phyloP scores from a whole-genome alignment of 1,284 basidiomycete genomes.

The Leccinum pachyderme region DNA sequence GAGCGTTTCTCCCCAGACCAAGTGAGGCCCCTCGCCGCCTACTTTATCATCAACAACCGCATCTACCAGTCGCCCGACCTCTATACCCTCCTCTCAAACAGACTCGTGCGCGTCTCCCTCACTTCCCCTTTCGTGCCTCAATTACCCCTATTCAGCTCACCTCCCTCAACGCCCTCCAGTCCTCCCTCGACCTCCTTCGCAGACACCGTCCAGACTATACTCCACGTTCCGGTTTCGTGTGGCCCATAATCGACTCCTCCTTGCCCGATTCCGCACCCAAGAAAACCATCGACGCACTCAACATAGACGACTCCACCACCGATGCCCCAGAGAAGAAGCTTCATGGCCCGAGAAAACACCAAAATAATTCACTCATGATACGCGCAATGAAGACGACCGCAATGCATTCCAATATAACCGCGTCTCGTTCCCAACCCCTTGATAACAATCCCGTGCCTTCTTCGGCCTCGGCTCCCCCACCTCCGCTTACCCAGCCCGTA shows the following conservation, averaged over 20 bases:
- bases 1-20: conserved; percentile 77
- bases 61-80: conserved; percentile 86
- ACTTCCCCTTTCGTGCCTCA: not conserved
- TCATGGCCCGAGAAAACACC: conserved; percentile 48
- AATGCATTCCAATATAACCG: conserved; percentile 56
- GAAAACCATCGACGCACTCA: conserved; percentile 40
- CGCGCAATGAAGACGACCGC: conserved; percentile 78
- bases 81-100: conserved; percentile 78
- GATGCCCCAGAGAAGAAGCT: conserved; percentile 28
- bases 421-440: conserved; percentile 36
- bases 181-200: conserved; percentile 67
- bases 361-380: conserved; percentile 64
- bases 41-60: conserved; percentile 82
- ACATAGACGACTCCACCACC: conserved; percentile 25
- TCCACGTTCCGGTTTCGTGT: conserved; percentile 75
- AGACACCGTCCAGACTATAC: conserved; percentile 73
- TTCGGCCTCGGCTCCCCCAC: conserved; percentile 39
- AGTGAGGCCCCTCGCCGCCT: conserved; percentile 73
- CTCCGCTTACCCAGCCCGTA: conserved; percentile 37
- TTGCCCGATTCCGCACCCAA: conserved; percentile 41
- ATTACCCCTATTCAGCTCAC: conserved; percentile 50
- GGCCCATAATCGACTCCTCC: conserved; percentile 67
- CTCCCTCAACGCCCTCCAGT: conserved; percentile 68
- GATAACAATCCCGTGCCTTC: conserved; percentile 35
- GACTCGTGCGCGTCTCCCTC: conserved; percentile 49